Percentiles rank a stretch among this genome's conserved stretches.
These are phyloP conservation scores for Cornus kousa DNA, from an alignment of 148 eudicot species.

Conservation along the genomic window DNA sequence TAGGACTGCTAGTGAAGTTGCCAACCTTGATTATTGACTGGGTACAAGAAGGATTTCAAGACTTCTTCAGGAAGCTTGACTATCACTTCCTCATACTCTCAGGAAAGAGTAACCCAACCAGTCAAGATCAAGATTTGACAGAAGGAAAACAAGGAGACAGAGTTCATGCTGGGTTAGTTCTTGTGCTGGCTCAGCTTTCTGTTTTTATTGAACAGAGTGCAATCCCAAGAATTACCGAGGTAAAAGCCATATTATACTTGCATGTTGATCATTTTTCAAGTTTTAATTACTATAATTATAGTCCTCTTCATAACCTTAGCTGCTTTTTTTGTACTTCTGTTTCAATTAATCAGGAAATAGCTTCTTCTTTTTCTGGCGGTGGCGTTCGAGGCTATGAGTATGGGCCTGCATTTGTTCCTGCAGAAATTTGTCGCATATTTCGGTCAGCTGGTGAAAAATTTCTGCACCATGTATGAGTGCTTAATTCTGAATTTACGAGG, in stretches of 20 bases:
- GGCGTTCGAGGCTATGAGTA: slow-evolving; percentile 67
- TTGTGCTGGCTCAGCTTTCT: slow-evolving; percentile 85
- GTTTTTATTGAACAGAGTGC: slow-evolving; percentile 84
- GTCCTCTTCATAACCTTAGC: neutral
- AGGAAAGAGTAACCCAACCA: slow-evolving; percentile 48
- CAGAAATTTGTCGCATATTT: slow-evolving; percentile 80
- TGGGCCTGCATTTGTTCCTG: slow-evolving; percentile 94
- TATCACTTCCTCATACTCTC: slow-evolving; percentile 63
- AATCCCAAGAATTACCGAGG: slow-evolving; percentile 96
- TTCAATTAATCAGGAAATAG: slow-evolving; percentile 68
- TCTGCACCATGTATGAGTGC: slow-evolving; percentile 70
- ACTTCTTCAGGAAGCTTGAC: slow-evolving; percentile 76
- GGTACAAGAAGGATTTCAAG: slow-evolving; percentile 96
- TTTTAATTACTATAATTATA: neutral
- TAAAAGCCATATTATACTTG: slow-evolving; percentile 22
- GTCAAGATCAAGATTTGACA: slow-evolving; percentile 39
- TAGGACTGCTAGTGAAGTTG: slow-evolving; percentile 60
- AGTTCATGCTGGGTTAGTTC: slow-evolving; percentile 74
- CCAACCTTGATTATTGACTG: slow-evolving; percentile 66
- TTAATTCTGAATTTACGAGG: slow-evolving; percentile 1
- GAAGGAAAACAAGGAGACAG: slow-evolving; percentile 65
- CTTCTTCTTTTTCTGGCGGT: slow-evolving; percentile 80
- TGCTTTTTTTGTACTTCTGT: slow-evolving; percentile 2
- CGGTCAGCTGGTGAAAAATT: slow-evolving; percentile 87
- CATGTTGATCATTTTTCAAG: neutral